Base-by-base conservation (phyloP, 2,329 filamentous ascomycete species). In the Aureobasidium leucospermi region DNA sequence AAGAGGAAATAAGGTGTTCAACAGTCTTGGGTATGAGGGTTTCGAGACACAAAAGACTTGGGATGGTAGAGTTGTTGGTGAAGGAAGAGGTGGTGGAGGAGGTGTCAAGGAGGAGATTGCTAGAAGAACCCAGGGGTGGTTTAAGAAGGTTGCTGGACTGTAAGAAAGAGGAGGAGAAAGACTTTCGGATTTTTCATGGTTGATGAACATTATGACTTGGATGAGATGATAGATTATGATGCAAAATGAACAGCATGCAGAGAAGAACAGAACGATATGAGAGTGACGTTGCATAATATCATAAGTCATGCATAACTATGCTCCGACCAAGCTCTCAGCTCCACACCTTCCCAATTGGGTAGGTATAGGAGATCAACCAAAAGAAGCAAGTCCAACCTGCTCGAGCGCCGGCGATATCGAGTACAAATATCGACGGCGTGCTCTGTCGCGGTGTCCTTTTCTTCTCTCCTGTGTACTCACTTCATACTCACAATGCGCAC, bases 131-230 rank as follows among this genome's bases (percentile, higher is more conserved):
- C 51, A 55, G 10, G 76, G 75, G 62, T 78, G 75, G 75, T 73
- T 79, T 38, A 78, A 78, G 73, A 78, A 78, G 71, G 73, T 79
- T 56, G 66, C 67, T 39, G 68, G 68, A 11, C 59, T 67, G 53
- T 66, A 41, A 62, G 16, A n/a, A 3, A n/a, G n/a, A 55, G 5
- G 6, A 16, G 9, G 36, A 41, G 6, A 6, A 13, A 4, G 11
- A 7, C 16, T 51, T n/a, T 29, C 16, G 19, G 36, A 9, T 23
- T 31, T 23, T 31, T 4, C 34, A 29, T 41, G 23, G 6, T 16
- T 41, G 13, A 52, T 13, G 49, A 52, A 10, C 13, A 4, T 42
- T 31, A 52, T 23, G 49, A 52, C 7, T 39, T 41, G 19, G 4
- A 41, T 52, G 36, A 39, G 16, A 3, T 36, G 28, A 10, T 16